Evolutionary conservation across 2,329 filamentous ascomycete genomes (phyloP).

Genomic region (Cytospora schulzeri): DNA sequence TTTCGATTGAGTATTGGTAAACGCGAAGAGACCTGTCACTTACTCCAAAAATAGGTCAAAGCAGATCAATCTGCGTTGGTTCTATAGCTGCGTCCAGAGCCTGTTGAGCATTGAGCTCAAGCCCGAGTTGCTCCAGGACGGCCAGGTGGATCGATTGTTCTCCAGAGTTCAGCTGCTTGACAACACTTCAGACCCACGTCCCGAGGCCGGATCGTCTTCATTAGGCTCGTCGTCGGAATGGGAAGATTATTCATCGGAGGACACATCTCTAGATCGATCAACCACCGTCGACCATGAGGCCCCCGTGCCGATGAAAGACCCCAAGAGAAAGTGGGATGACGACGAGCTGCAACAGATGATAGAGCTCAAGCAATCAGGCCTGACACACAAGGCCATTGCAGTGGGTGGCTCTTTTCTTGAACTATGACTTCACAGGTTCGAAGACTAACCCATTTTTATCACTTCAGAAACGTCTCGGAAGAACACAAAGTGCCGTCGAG

Average conservation of each 20-base stretch:
- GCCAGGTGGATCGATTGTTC: neutral
- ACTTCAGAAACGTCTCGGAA: conserved; percentile 12
- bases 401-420: neutral
- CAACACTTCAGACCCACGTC: neutral
- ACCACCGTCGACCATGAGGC: neutral
- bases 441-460: neutral
- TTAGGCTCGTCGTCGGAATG: neutral
- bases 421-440: neutral
- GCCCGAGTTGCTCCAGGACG: conserved; percentile 2
- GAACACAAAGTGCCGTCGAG: conserved; percentile 17
- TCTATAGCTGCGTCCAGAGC: conserved; percentile 13
- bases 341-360: conserved; percentile 16
- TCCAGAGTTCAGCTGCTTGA: neutral
- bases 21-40: neutral
- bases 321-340: conserved; percentile 9
- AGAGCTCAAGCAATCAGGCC: conserved; percentile 5
- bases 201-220: neutral
- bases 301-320: neutral
- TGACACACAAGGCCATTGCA: conserved; percentile 7
- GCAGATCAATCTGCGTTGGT: conserved; percentile 1
- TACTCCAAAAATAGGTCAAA: neutral
- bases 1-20: rapidly evolving
- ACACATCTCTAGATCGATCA: neutral
- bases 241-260: neutral
- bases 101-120: neutral